Evolutionary conservation across 2,329 filamentous ascomycete genomes (phyloP).

Genomic region (Botrytis tulipae): DNA sequence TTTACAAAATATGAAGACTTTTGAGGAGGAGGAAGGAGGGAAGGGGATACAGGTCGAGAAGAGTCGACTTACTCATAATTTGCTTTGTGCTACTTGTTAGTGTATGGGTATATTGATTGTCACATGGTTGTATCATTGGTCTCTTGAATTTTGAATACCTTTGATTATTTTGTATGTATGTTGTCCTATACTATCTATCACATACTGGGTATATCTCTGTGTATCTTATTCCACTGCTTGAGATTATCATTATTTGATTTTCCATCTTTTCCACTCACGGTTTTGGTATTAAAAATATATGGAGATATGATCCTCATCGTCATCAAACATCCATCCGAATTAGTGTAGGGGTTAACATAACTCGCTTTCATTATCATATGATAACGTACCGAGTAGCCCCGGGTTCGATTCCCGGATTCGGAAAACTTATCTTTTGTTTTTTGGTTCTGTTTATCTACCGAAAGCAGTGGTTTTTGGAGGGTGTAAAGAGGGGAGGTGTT

Average conservation of each 20-base stretch:
- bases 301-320: rapidly evolving
- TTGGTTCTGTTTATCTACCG: not conserved
- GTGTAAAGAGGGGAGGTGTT: not conserved
- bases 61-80: no score
- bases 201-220: not conserved
- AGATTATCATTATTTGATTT: not conserved
- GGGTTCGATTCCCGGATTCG: constrained; percentile 6
- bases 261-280: rapidly evolving
- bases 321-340: not conserved
- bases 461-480: not conserved
- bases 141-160: no score
- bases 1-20: not conserved
- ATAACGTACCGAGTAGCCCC: not conserved
- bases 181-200: no score
- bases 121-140: no score
- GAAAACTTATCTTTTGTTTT: not conserved
- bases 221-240: not conserved
- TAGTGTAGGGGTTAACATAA: constrained; percentile 2
- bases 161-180: no score
- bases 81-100: no score
- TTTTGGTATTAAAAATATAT: rapidly evolving
- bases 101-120: no score
- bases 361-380: not conserved
- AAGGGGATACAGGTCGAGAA: no score
- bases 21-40: no score